Evolutionary conservation across 2,329 filamentous ascomycete genomes (phyloP).

Genomic region (Verticillium longisporum): DNA sequence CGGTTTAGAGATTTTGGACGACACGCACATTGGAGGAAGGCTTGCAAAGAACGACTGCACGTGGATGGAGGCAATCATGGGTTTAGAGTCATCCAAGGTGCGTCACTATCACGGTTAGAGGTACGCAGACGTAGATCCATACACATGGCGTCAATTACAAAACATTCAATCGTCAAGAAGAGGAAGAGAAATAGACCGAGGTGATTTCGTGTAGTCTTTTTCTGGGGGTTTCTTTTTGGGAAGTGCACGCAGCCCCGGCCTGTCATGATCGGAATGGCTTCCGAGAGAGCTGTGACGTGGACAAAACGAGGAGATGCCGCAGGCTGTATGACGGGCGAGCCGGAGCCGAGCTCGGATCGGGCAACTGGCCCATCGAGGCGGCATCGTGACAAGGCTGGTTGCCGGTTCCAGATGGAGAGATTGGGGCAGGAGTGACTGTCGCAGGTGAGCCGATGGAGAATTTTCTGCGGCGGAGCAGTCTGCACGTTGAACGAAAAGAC

Average conservation of each 20-base stretch:
- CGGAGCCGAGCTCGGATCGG: not conserved
- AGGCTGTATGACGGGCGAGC: not conserved
- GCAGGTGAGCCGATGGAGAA: not conserved
- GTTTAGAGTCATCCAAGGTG: too few relatives aligned
- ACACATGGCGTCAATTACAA: too few relatives aligned
- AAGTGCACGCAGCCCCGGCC: too few relatives aligned
- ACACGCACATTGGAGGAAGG: not conserved
- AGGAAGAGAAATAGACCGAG: too few relatives aligned
- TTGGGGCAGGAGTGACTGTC: not conserved
- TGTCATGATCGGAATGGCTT: too few relatives aligned
- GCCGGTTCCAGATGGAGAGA: not conserved
- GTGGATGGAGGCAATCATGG: too few relatives aligned
- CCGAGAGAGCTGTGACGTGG: not conserved
- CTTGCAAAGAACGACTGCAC: too few relatives aligned
- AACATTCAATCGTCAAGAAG: too few relatives aligned
- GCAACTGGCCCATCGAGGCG: not conserved
- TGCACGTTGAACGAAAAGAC: not conserved
- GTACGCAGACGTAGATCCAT: not conserved
- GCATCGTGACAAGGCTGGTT: not conserved
- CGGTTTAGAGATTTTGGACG: not conserved
- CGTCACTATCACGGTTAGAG: not conserved
- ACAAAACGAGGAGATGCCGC: not conserved
- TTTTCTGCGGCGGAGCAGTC: not conserved
- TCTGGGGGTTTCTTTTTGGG: too few relatives aligned
- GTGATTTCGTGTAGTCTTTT: too few relatives aligned